Conservation (phyloP, 148 eudicot genomes). For the Rheum nobile region DNA sequence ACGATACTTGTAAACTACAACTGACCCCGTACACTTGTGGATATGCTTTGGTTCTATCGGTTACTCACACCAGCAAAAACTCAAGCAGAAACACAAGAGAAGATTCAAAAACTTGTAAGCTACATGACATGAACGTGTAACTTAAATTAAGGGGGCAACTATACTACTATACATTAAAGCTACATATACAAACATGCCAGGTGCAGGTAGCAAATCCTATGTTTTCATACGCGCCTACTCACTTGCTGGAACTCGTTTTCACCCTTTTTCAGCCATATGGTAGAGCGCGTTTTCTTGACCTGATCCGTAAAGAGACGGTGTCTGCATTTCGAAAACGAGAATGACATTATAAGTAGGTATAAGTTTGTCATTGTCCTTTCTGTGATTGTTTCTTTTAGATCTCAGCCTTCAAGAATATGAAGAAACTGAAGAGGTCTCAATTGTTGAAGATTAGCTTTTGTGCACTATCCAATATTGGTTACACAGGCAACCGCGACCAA, state of each 20-base stretch:
- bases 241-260: slow-evolving; percentile 25
- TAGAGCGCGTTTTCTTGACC: slow-evolving; percentile 57
- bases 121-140: neutral
- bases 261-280: slow-evolving; percentile 38
- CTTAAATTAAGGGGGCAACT: neutral
- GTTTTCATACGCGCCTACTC: slow-evolving; percentile 14
- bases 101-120: neutral
- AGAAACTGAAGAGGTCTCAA: neutral
- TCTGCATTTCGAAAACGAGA: slow-evolving; percentile 21
- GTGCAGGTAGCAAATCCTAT: neutral
- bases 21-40: too few relatives aligned
- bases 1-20: too few relatives aligned
- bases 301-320: slow-evolving; percentile 49
- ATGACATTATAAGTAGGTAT: neutral
- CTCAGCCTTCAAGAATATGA: neutral
- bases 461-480: neutral
- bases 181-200: neutral
- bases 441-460: neutral
- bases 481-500: too few relatives aligned
- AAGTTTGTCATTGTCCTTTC: neutral
- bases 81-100: neutral
- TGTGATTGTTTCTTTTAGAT: too few relatives aligned
- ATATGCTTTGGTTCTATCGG: too few relatives aligned
- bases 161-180: neutral
- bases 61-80: neutral